Evolutionary conservation across 345 rosid species (phyloP).

Genomic region (Draba incana): DNA sequence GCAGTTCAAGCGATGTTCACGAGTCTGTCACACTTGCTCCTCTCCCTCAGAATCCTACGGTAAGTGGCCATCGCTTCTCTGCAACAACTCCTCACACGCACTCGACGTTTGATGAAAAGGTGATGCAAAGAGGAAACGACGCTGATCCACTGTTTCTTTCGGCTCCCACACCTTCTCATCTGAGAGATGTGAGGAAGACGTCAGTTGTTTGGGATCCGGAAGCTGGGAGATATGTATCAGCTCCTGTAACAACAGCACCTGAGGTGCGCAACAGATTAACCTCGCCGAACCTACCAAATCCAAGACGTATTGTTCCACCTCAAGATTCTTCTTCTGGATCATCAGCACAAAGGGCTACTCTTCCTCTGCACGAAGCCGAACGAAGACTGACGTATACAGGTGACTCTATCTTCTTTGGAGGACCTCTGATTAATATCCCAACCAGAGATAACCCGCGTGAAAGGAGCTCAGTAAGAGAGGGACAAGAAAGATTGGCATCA

Average conservation of each 20-base stretch:
- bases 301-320: slow-evolving; percentile 46
- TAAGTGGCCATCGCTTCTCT: slow-evolving; percentile 42
- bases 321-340: slow-evolving; percentile 46
- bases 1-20: slow-evolving; percentile 82
- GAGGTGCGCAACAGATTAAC: slow-evolving; percentile 54
- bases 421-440: slow-evolving; percentile 71
- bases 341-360: slow-evolving; percentile 47
- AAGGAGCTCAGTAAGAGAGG: slow-evolving; percentile 52
- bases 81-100: slow-evolving; percentile 45
- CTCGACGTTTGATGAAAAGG: slow-evolving; percentile 51
- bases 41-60: slow-evolving; percentile 60
- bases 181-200: slow-evolving; percentile 75
- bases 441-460: slow-evolving; percentile 56
- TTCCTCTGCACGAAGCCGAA: slow-evolving; percentile 52
- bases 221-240: slow-evolving; percentile 87
- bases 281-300: slow-evolving; percentile 5
- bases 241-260: slow-evolving; percentile 67
- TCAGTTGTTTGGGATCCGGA: slow-evolving; percentile 95
- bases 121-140: slow-evolving; percentile 51
- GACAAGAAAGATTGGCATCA: slow-evolving; percentile 56
- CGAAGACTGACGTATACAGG: slow-evolving; percentile 79
- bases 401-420: slow-evolving; percentile 89
- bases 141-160: slow-evolving; percentile 63
- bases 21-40: slow-evolving; percentile 82
- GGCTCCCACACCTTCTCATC: slow-evolving; percentile 70